Conservation (phyloP, 345 rosid genomes). For the Corymbia maculata region DNA sequence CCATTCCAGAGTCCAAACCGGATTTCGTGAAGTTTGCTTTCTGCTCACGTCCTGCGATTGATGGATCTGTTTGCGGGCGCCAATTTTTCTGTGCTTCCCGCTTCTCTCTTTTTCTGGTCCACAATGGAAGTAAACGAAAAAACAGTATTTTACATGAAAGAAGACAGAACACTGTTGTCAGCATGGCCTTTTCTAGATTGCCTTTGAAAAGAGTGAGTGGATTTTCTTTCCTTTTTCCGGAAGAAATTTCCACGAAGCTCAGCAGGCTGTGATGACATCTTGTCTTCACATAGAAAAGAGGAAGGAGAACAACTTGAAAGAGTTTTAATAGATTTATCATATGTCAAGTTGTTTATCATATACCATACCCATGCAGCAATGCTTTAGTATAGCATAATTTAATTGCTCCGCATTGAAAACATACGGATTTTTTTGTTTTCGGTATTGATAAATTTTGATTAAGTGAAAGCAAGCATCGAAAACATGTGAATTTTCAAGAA, state of each 20-base stretch:
- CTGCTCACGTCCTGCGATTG: not conserved
- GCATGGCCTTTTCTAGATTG: not conserved
- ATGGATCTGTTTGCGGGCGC: not conserved
- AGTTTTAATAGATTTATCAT: too few relatives aligned
- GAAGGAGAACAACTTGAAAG: not conserved
- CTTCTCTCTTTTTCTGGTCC: not conserved
- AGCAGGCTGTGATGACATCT: not conserved
- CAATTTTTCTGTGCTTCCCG: not conserved
- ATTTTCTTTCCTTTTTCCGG: not conserved
- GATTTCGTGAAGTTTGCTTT: not conserved
- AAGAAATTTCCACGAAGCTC: not conserved
- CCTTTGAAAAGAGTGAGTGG: not conserved
- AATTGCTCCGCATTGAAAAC: too few relatives aligned
- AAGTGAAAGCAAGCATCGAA: too few relatives aligned
- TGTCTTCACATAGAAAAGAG: not conserved
- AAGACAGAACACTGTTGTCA: not conserved
- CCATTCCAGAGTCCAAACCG: not conserved
- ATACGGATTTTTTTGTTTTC: too few relatives aligned
- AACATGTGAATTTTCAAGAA: too few relatives aligned
- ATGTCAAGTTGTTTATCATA: not conserved
- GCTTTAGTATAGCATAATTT: too few relatives aligned
- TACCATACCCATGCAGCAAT: not conserved
- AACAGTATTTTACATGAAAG: not conserved
- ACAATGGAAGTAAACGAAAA: not conserved
- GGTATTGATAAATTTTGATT: too few relatives aligned